Conservation (phyloP, 1,139 yeast species). For the Nakaseomyces delphensis region DNA sequence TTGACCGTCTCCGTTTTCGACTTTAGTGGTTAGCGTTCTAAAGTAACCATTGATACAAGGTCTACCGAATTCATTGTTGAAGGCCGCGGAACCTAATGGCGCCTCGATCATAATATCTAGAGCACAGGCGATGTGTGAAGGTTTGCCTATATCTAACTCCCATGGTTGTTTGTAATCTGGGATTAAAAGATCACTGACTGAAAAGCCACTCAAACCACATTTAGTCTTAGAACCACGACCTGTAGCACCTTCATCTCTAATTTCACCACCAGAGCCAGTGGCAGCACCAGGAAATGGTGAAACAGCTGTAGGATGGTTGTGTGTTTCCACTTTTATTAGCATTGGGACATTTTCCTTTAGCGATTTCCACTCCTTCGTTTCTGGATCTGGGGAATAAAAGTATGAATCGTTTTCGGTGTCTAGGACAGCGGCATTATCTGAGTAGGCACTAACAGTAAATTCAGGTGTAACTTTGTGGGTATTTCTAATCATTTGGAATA, state of each 20-base stretch:
- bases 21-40: constrained; percentile 84
- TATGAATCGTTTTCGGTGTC: constrained; percentile 69
- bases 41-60: constrained; percentile 97
- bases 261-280: constrained; percentile 99
- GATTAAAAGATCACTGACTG: constrained; percentile 83
- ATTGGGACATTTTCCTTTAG: constrained; percentile 76
- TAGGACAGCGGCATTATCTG: constrained; percentile 97
- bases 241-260: constrained; percentile 99
- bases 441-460: constrained; percentile 85
- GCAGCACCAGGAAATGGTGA: constrained; percentile 99
- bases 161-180: constrained; percentile 88
- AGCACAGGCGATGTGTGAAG: constrained; percentile 86
- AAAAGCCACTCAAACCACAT: constrained; percentile 91
- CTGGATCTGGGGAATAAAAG: constrained; percentile 68
- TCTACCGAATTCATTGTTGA: constrained; percentile 97
- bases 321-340: constrained; percentile 93
- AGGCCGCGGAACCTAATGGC: constrained; percentile 96
- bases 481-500: constrained; percentile 93
- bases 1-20: constrained; percentile 50
- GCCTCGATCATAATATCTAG: constrained; percentile 95
- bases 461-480: constrained; percentile 78
- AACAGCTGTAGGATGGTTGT: constrained; percentile 98
- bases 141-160: constrained; percentile 83
- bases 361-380: constrained; percentile 64
- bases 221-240: constrained; percentile 97